Conservation (phyloP, 2,329 filamentous ascomycete genomes). For the Cladosporium sp. region DNA sequence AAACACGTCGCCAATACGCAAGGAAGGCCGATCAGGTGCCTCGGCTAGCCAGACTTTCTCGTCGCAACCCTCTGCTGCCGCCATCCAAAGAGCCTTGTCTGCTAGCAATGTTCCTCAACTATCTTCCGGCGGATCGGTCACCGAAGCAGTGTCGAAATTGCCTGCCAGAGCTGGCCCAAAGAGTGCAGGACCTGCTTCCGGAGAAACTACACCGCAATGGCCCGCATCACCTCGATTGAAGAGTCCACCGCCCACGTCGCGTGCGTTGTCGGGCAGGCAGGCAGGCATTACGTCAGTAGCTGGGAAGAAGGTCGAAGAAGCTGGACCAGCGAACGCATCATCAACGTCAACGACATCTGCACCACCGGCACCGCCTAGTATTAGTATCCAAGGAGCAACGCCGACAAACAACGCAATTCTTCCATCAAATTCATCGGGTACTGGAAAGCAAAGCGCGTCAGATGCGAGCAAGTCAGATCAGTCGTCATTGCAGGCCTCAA, state of each 20-base stretch:
- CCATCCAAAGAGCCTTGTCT: constrained; percentile 68
- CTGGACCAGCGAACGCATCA: neutral
- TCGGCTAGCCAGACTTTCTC: constrained; percentile 37
- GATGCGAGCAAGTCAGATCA: constrained; percentile 41
- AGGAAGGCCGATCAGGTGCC: constrained; percentile 45
- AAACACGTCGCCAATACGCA: constrained; percentile 51
- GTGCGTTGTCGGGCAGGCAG: constrained; percentile 45
- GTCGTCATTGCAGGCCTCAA: constrained; percentile 34
- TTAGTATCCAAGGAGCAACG: constrained; percentile 49
- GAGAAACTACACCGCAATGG: constrained; percentile 65
- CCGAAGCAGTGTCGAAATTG: constrained; percentile 64
- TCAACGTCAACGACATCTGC: constrained; percentile 23
- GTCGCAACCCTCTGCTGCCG: constrained; percentile 61
- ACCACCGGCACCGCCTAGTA: constrained; percentile 43
- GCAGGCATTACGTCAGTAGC: constrained; percentile 39
- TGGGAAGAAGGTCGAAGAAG: constrained; percentile 41
- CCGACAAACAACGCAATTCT: constrained; percentile 41
- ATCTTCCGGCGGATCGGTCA: constrained; percentile 58
- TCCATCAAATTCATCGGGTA: constrained; percentile 23
- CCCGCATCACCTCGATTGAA: constrained; percentile 75
- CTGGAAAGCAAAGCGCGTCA: constrained; percentile 18
- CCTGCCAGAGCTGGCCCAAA: constrained; percentile 56
- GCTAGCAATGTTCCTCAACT: constrained; percentile 65
- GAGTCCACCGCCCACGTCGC: constrained; percentile 64
- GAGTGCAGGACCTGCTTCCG: constrained; percentile 56